Evolutionary conservation across 495 filamentous ascomycete species (phyloP), one percentile per base, ranked within the genome.

Genomic region (Rusavskia elegans): DNA sequence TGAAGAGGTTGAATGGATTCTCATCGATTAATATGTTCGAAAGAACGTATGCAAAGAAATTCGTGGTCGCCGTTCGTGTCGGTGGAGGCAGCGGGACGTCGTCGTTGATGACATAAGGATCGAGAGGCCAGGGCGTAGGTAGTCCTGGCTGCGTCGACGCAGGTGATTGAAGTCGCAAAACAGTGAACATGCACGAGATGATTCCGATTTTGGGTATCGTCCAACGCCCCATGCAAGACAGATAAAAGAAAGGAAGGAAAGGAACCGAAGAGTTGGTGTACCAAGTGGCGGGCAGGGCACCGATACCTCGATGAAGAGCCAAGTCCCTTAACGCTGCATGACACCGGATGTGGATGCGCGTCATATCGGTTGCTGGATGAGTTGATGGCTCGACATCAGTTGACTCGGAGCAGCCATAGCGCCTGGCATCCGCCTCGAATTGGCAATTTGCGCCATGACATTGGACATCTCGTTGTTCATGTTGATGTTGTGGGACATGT

Each of bases 401-500:
- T 66, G 65, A 51, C 63, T 71, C n/a, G 70, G 67, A 30, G 69
- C 67, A 17, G 70, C 62, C 70, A 72, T 71, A 42, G 59, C 58
- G 52, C 62, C 66, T 53, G 65, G 63, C 19, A 69, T 61, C 30
- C 66, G 67, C 54, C 56, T 75, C 60, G 35, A 55, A 37, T 53
- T 52, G 51, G 63, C 69, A 63, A 71, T 74, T 57, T 76, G 79
- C 48, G 66, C 74, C 80, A 77, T 81, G 36, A 70, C 68, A 71
- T 71, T 79, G 63, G 67, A 73, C 46, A 72, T 67, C 46, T 66
- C 29, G 53, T 54, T 44, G 48, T 36, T n/a, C 29, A 42, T 50
- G 39, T 55, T 57, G 17, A 59, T 50, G 39, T 56, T 57, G 17
- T 61, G 58, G 14, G 57, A 54, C 52, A 49, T 66, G 54, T 25